Base-by-base conservation (phyloP, 345 rosid species). In the Geranium rotundifolium region DNA sequence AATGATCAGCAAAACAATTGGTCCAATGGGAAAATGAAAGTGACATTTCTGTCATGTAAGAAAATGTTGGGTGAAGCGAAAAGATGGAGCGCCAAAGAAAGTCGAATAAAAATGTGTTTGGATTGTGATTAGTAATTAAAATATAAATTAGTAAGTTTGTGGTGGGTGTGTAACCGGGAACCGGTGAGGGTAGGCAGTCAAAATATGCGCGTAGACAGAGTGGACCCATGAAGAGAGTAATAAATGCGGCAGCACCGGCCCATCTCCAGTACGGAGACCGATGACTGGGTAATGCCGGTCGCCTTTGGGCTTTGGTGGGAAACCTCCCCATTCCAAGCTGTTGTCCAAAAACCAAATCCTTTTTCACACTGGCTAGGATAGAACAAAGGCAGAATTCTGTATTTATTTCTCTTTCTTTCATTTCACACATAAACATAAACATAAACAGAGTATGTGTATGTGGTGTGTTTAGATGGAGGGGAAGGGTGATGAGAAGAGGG, bases 231-330 rank as follows among this genome's bases (percentile, higher is more conserved):
- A 13, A 13, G 50, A 8, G 4, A 34, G 59, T 75, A 86, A 65
- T 90, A 61, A 90, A 83, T 88, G 84, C 63, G 4, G 63, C 79
- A 68, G 49, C 81, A 76, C 82, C 85, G 86, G 69, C 83, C 75
- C 62, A 71, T 52, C 54, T 37, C 20, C 71, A 57, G 81, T 75
- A 70, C 75, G 37, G 37, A 31, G 37, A 31, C 37, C 37, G 4
- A 46, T 34, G 29, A 87, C 97, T 79, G 88, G 80, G 77, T 77
- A 54, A 16, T 50, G 56, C 65, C 65, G 65, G 65, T 62, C 57
- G 19, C 16, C 67, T 46, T 39, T 50, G 74, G 75, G n/a, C n/a
- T n/a, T n/a, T n/a, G n/a, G n/a, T 79, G 80, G 80, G 80, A 84
- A 84, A 78, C 72, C 85, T 83, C 75, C 67, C 55, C 78, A 62